Base-by-base conservation (phyloP, 257 asterid species). In the Solanum ossicruentum region DNA sequence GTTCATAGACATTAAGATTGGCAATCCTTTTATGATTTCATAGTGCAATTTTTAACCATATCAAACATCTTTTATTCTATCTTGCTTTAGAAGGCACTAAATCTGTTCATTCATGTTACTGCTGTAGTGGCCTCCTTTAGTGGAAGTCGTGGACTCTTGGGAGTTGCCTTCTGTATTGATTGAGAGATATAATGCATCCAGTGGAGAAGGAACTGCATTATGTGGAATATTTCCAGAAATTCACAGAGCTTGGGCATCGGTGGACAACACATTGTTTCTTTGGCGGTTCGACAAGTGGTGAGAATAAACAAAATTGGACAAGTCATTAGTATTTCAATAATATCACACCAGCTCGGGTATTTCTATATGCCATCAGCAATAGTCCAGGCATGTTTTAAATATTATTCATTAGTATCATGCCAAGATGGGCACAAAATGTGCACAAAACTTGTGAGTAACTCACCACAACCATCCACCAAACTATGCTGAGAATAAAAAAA, bases 231-330 rank as follows among this genome's bases (percentile, higher is more conserved):
- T 96, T 90, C 97, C 99, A 49, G 98, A 96, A 88, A 92, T 96
- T 85, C 92, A 94, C 39, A 91, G 99, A 83, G 99, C 99, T 13
- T 96, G 98, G 99, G 99, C 99, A 78, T 95, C 99, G 7, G 98
- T 96, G 71, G 99, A 96, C 85, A 94, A 95, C 91, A 91, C 98
- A 26, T 88, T 95, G 83, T 95, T 93, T 87, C 94, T 96, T 83
- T 96, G 98, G 99, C 91, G 99, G 69, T 96, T 96, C 84, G 98
- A 96, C 88, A 96, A 96, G 90, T 93, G 98, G 99, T 96, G 84
- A 91, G 94, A 28, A 54, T 69, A 47, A 52, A 32, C 81, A 36
- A 18, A 43, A 12, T 54, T 82, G 47, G 83, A 78, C 28, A 52
- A 52, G 61, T 28, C 83, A 52, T 16, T 28, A 26, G 45, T 26